These are phyloP conservation scores for Collybia mongolica DNA, from an alignment of 768 basidiomycete species.

Conservation along the genomic window DNA sequence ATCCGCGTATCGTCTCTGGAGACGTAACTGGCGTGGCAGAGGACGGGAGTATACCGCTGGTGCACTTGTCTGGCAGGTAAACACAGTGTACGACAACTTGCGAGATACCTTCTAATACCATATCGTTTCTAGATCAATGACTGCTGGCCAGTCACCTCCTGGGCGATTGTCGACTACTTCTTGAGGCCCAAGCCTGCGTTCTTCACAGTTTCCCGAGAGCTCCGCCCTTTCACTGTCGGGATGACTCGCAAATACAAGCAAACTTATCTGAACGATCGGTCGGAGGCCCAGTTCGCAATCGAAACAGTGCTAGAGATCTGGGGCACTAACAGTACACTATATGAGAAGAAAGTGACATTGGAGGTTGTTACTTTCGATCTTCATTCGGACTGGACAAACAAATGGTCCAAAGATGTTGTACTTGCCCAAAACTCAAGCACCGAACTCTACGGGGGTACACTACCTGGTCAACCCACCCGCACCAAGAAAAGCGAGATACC, in stretches of 20 bases:
- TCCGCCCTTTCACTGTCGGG: constrained; percentile 78
- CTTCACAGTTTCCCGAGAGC: constrained; percentile 83
- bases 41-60: constrained; percentile 86
- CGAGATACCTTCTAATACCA: no score
- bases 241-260: constrained; percentile 78
- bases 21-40: constrained; percentile 87
- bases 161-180: constrained; percentile 95
- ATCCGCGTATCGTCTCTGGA: constrained; percentile 88
- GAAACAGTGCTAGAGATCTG: constrained; percentile 75
- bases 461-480: constrained; percentile 75
- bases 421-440: constrained; percentile 77
- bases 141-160: constrained; percentile 93
- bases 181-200: constrained; percentile 91
- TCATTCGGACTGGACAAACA: constrained; percentile 58
- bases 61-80: constrained; percentile 94
- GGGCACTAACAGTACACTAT: constrained; percentile 80
- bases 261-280: constrained; percentile 53
- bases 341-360: constrained; percentile 56
- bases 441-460: constrained; percentile 70
- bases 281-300: constrained; percentile 69
- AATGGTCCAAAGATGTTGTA: constrained; percentile 45
- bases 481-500: constrained; percentile 65
- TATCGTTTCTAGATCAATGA: constrained; percentile 63
- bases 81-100: not conserved
- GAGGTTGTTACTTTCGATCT: constrained; percentile 68